phyloP scores from a whole-genome alignment of 2,329 filamentous ascomycete genomes.

The Pseudodiploospora longispora region DNA sequence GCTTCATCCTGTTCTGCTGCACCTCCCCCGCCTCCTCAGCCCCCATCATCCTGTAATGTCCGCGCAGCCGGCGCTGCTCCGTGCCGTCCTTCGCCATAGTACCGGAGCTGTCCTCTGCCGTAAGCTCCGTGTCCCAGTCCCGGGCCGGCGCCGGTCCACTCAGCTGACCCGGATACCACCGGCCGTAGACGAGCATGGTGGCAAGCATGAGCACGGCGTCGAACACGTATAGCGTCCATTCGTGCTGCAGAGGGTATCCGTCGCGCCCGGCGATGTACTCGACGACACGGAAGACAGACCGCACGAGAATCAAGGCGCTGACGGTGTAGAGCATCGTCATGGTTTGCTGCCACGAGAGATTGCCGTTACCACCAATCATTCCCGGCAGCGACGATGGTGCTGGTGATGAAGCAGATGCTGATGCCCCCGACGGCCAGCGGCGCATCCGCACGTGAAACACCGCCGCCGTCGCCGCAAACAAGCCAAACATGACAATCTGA shows the following conservation, averaged over 20 bases:
- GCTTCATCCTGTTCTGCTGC: no score
- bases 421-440: constrained; percentile 10
- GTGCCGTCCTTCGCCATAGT: no score
- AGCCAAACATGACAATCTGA: constrained; percentile 48
- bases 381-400: no score
- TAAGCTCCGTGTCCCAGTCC: no score
- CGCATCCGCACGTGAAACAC: constrained; percentile 38
- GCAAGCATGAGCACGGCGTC: constrained; percentile 22
- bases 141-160: no score
- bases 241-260: constrained; percentile 31
- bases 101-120: no score
- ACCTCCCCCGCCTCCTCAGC: no score
- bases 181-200: constrained; percentile 13
- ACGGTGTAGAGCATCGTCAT: constrained; percentile 29
- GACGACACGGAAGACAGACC: constrained; percentile 38
- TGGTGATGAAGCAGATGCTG: neutral
- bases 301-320: constrained; percentile 31
- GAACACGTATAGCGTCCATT: constrained; percentile 36
- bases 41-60: no score
- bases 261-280: constrained; percentile 36
- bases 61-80: no score
- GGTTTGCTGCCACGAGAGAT: constrained; percentile 23
- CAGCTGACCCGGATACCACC: constrained; percentile 12
- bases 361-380: neutral
- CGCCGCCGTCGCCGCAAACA: constrained; percentile 42